phyloP scores from a whole-genome alignment of 108 stramenopile genomes.

The Chaetoceros tenuissimus region DNA sequence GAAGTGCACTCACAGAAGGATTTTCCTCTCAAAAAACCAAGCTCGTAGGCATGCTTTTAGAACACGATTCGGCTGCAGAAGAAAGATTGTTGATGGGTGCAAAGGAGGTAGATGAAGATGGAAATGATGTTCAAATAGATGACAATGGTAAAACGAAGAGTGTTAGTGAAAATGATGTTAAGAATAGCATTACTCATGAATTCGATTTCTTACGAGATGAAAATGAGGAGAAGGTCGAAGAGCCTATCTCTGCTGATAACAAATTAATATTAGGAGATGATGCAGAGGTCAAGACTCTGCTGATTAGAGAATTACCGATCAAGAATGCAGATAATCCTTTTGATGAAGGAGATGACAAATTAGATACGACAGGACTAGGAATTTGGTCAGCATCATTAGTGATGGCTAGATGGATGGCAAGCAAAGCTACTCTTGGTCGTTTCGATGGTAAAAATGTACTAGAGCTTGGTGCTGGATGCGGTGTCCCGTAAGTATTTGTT shows the following conservation, averaged over 20 bases:
- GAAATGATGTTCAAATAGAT: slow-evolving; percentile 9
- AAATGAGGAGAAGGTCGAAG: slow-evolving; percentile 3
- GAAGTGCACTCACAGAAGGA: slow-evolving; percentile 81
- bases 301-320: slow-evolving; percentile 17
- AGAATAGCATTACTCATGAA: slow-evolving; percentile 41
- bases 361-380: slow-evolving; percentile 77
- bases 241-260: neutral
- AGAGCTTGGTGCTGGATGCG: slow-evolving; percentile 84
- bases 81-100: slow-evolving; percentile 55
- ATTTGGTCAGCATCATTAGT: slow-evolving; percentile 80
- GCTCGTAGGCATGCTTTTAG: slow-evolving; percentile 57
- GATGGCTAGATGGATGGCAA: slow-evolving; percentile 70
- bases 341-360: slow-evolving; percentile 38
- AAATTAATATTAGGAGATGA: neutral
- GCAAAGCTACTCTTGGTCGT: slow-evolving; percentile 8
- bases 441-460: slow-evolving; percentile 36
- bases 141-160: slow-evolving; percentile 2
- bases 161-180: neutral
- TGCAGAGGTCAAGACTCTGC: neutral
- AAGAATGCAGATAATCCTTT: slow-evolving; percentile 69
- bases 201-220: slow-evolving; percentile 31
- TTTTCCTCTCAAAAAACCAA: slow-evolving; percentile 57
- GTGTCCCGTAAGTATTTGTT: slow-evolving; percentile 25
- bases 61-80: slow-evolving; percentile 82
- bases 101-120: slow-evolving; percentile 11